phyloP scores from a whole-genome alignment of 2,329 filamentous ascomycete species.

The Rhytidhysteron rufulum region DNA sequence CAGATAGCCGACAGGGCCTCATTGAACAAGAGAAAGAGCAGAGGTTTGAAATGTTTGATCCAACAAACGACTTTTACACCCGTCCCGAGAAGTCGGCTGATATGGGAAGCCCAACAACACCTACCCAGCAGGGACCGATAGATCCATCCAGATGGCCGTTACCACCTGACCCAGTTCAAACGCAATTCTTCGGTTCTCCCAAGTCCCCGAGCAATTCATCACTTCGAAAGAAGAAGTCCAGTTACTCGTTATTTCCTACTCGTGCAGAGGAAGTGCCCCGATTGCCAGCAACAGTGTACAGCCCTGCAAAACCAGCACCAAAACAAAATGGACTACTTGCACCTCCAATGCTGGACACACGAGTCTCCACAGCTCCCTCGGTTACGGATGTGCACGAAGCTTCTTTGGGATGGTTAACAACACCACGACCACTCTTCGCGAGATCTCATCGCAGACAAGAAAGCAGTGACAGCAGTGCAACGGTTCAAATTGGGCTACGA shows the following conservation, averaged over 20 bases:
- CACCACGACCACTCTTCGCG: conserved; percentile 37
- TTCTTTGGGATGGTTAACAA: conserved; percentile 30
- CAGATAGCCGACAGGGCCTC: conserved; percentile 31
- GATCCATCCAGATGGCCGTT: conserved; percentile 35
- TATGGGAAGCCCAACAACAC: conserved; percentile 25
- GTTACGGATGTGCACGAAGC: conserved; percentile 36
- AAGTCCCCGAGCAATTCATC: conserved; percentile 13
- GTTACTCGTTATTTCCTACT: conserved; percentile 38
- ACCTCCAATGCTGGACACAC: background rate
- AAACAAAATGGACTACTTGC: conserved; percentile 5
- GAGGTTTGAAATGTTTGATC: conserved; percentile 23
- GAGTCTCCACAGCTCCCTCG: conserved; percentile 7
- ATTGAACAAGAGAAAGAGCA: conserved; percentile 36
- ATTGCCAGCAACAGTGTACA: conserved; percentile 36
- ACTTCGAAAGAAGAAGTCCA: conserved; percentile 25
- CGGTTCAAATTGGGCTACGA: conserved; percentile 67
- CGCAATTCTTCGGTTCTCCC: conserved; percentile 13
- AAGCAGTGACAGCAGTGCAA: conserved; percentile 62
- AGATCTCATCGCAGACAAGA: conserved; percentile 52
- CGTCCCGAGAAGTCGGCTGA: conserved; percentile 19
- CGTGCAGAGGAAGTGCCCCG: conserved; percentile 36
- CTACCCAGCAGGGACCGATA: conserved; percentile 20
- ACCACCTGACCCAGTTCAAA: conserved; percentile 25
- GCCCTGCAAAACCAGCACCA: conserved; percentile 6
- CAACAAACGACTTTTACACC: conserved; percentile 29